These are phyloP conservation scores for Exophiala mesophila DNA, from an alignment of 2,329 filamentous ascomycete genomes.

Conservation along the genomic window DNA sequence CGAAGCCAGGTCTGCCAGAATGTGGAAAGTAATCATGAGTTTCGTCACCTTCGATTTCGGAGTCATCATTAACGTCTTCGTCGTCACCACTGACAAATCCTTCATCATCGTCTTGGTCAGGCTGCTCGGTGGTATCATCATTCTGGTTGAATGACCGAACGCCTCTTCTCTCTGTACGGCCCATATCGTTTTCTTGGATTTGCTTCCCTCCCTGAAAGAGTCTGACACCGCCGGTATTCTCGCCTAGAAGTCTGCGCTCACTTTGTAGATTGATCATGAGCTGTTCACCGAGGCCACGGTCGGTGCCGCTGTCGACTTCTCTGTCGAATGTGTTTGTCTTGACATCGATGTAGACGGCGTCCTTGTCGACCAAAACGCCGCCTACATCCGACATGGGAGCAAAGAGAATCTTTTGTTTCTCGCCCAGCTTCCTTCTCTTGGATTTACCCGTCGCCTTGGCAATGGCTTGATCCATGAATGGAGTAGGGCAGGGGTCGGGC, in stretches of 20 bases:
- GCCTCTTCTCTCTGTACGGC: conserved; percentile 51
- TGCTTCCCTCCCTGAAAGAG: conserved; percentile 73
- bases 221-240: conserved; percentile 75
- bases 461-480: conserved; percentile 78
- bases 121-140: conserved; percentile 45
- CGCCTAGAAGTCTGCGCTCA: conserved; percentile 74
- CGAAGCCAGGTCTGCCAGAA: conserved; percentile 41
- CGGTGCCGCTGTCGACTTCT: conserved; percentile 57
- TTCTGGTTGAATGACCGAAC: conserved; percentile 48
- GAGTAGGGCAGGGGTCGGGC: conserved; percentile 93
- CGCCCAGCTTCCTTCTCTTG: conserved; percentile 73
- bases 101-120: conserved; percentile 55
- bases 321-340: conserved; percentile 67
- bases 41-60: conserved; percentile 38
- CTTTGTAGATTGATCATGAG: conserved; percentile 85
- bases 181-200: conserved; percentile 52
- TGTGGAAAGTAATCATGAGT: conserved; percentile 38
- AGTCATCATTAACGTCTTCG: conserved; percentile 57
- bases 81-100: conserved; percentile 50
- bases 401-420: conserved; percentile 94
- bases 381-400: conserved; percentile 98
- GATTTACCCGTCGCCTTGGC: conserved; percentile 81
- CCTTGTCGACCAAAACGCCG: conserved; percentile 91
- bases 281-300: conserved; percentile 90
- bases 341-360: conserved; percentile 84